Evolutionary conservation across 805 yeast species (phyloP).

Genomic region (Lipomyces sp.): DNA sequence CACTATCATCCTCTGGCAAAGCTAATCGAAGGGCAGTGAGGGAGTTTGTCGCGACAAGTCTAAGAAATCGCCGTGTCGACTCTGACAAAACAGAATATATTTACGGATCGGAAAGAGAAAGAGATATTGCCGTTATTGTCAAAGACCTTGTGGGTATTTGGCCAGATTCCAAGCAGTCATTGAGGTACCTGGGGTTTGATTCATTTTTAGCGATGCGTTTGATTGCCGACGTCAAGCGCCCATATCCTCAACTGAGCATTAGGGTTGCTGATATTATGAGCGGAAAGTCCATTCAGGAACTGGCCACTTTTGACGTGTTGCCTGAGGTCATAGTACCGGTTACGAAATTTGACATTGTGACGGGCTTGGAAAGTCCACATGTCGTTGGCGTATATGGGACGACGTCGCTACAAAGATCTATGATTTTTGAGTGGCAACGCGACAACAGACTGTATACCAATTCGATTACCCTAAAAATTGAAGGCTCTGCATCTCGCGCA

Average conservation of each 20-base stretch:
- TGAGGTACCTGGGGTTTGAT: slow-evolving; percentile 19
- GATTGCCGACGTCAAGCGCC: neutral
- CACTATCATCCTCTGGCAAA: slow-evolving; percentile 30
- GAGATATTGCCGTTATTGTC: slow-evolving; percentile 1
- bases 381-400: slow-evolving; percentile 2
- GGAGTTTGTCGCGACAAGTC: neutral
- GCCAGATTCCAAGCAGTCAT: slow-evolving; percentile 3
- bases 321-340: too few species aligned
- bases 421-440: slow-evolving; percentile 11
- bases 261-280: slow-evolving; percentile 10
- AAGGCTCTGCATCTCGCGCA: neutral
- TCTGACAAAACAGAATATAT: too few species aligned
- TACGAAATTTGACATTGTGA: neutral
- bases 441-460: slow-evolving; percentile 23
- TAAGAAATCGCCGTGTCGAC: neutral
- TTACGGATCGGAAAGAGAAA: slow-evolving; percentile 6
- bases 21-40: slow-evolving; percentile 15
- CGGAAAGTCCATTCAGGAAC: slow-evolving; percentile 4
- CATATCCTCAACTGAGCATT: neutral
- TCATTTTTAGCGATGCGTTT: slow-evolving; percentile 17
- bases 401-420: slow-evolving; percentile 8
- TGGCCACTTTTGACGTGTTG: too few species aligned
- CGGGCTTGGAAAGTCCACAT: neutral
- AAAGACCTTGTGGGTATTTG: neutral
- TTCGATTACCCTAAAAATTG: slow-evolving; percentile 2